A percentile compares a stretch with the other conserved stretches of the same genome.
Evolutionary conservation across 805 yeast genomes (phyloP).

Genomic region (Lachancea sp.): DNA sequence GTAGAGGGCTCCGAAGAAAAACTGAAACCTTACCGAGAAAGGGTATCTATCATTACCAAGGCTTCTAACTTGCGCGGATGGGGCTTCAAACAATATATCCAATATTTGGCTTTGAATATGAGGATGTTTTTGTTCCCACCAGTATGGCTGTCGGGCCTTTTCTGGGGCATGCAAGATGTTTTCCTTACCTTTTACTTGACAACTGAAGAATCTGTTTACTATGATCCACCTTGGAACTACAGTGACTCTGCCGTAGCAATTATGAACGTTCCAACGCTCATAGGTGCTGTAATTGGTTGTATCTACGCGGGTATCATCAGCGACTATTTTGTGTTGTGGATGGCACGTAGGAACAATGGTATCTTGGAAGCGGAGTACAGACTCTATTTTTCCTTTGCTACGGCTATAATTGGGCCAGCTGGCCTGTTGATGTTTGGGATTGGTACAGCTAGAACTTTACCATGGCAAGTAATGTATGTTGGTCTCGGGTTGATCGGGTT

Average conservation of each 20-base stretch:
- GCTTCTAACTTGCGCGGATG: conserved; percentile 54
- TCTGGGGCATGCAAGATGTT: conserved; percentile 79
- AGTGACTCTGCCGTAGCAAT: conserved; percentile 61
- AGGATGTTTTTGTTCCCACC: conserved; percentile 61
- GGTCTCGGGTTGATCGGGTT: conserved; percentile 62
- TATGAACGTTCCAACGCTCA: conserved; percentile 65
- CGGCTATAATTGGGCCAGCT: conserved; percentile 52
- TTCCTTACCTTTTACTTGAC: conserved; percentile 69
- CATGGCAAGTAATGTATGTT: conserved; percentile 49
- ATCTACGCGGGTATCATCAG: conserved; percentile 54
- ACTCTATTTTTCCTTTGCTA: conserved; percentile 48
- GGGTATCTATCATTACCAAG: conserved; percentile 45
- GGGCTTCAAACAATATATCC: conserved; percentile 60
- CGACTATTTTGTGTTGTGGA: conserved; percentile 54
- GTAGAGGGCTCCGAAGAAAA: conserved; percentile 40
- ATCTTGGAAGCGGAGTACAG: conserved; percentile 61
- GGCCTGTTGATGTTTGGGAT: conserved; percentile 63
- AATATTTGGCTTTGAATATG: conserved; percentile 43
- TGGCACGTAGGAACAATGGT: conserved; percentile 56
- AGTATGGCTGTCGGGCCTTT: conserved; percentile 56
- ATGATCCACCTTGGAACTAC: conserved; percentile 61
- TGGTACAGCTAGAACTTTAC: conserved; percentile 51
- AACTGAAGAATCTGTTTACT: conserved; percentile 61
- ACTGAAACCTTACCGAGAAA: conserved; percentile 39
- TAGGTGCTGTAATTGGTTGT: conserved; percentile 64